A percentile compares a stretch with the other conserved stretches of the same genome.
These are phyloP conservation scores for Colletotrichum sidae DNA, from an alignment of 2,329 filamentous ascomycete genomes.

Conservation along the genomic window DNA sequence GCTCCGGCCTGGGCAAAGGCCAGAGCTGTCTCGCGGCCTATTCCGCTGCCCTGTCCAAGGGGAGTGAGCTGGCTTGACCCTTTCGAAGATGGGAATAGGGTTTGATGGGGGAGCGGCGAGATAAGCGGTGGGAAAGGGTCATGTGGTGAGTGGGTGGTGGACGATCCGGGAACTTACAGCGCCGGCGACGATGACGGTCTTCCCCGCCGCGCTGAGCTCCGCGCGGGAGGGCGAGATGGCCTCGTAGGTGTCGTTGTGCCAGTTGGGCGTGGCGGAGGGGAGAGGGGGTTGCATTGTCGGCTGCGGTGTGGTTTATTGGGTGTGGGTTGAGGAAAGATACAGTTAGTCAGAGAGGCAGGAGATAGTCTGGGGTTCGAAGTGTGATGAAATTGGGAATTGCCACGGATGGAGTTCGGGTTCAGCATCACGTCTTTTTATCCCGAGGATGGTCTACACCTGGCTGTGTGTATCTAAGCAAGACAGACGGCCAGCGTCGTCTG, in stretches of 20 bases:
- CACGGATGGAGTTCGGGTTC: no score
- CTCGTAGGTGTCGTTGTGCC: constrained; percentile 51
- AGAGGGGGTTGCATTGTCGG: constrained; percentile 34
- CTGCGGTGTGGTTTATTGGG: neutral
- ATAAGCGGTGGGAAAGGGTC: neutral
- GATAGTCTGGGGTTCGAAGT: neutral
- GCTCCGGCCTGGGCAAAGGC: constrained; percentile 62
- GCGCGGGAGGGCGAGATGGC: constrained; percentile 51
- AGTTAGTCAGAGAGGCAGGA: neutral
- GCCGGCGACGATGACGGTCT: constrained; percentile 74
- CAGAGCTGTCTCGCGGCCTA: constrained; percentile 74
- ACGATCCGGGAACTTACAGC: constrained; percentile 55
- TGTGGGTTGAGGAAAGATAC: neutral
- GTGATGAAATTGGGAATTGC: no score
- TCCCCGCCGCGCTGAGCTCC: constrained; percentile 53
- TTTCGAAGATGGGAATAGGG: neutral
- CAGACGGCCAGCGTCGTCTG: no score
- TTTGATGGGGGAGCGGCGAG: neutral
- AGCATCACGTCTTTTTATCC: no score
- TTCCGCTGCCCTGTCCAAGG: constrained; percentile 52
- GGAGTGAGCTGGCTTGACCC: constrained; percentile 1
- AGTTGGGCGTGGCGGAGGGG: constrained; percentile 37
- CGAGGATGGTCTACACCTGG: no score
- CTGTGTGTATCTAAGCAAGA: no score
- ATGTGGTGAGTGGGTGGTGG: neutral